Conservation (phyloP, 768 basidiomycete species). For the Guyanaporus albipodus region DNA sequence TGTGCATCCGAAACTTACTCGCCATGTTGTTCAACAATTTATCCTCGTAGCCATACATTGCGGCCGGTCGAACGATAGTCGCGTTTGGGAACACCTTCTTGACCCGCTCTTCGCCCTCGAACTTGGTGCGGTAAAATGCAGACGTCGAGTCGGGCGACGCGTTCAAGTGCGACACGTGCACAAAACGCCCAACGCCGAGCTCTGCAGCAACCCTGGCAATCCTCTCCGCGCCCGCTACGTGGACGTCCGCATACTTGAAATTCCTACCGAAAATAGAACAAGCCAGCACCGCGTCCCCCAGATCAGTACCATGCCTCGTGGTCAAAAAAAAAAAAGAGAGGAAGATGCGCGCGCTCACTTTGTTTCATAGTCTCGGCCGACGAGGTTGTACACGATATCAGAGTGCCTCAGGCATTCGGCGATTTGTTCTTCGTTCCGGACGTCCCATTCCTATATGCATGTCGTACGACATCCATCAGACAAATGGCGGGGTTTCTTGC, state of each 20-base stretch:
- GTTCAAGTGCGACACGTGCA: constrained; percentile 95
- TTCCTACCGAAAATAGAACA: constrained; percentile 80
- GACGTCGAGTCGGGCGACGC: constrained; percentile 77
- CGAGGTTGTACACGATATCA: constrained; percentile 94
- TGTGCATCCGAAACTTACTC: constrained; percentile 46
- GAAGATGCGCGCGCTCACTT: constrained; percentile 56
- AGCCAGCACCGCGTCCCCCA: no score
- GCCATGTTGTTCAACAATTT: constrained; percentile 90
- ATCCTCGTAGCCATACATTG: constrained; percentile 95
- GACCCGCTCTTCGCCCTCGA: constrained; percentile 84
- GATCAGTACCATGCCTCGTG: constrained; percentile 12
- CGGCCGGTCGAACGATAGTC: constrained; percentile 81
- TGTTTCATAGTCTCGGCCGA: constrained; percentile 91
- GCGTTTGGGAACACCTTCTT: constrained; percentile 78
- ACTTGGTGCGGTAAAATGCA: constrained; percentile 84
- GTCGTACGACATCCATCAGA: constrained; percentile 23
- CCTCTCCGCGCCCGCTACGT: constrained; percentile 75
- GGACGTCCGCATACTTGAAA: constrained; percentile 77
- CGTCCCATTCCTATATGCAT: constrained; percentile 83
- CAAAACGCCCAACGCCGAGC: constrained; percentile 74
- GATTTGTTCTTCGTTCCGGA: constrained; percentile 85
- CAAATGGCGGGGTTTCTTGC: constrained; percentile 12
- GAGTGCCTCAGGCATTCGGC: constrained; percentile 93
- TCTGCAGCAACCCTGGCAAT: constrained; percentile 83
- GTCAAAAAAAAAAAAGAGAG: constrained; percentile 1